Evolutionary conservation across 78 protist genomes (phyloP).

Genomic region (Corallochytrium limacisporum): DNA sequence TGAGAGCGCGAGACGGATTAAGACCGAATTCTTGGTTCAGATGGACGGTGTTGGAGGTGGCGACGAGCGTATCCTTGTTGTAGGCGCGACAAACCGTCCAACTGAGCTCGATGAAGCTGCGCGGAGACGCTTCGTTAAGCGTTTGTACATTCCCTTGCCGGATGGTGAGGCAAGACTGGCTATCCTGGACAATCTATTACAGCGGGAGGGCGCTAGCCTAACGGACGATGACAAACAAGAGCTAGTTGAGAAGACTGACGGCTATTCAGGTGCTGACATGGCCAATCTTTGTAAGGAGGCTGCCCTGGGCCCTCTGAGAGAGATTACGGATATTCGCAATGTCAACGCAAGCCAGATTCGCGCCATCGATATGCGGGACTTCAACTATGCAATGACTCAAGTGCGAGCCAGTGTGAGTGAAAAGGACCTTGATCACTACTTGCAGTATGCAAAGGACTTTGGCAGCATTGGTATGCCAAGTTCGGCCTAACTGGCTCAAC

Average conservation of each 20-base stretch:
- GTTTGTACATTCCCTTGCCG: constrained; percentile 63
- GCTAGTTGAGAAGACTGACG: neutral
- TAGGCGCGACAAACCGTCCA: constrained; percentile 31
- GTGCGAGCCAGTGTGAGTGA: neutral
- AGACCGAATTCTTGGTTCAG: constrained; percentile 82
- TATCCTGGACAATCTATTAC: constrained; percentile 17
- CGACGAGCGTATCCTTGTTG: constrained; percentile 30
- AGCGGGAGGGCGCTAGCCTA: neutral
- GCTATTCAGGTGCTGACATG: constrained; percentile 12
- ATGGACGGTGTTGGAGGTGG: constrained; percentile 49
- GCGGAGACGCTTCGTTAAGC: constrained; percentile 46
- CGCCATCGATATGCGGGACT: neutral
- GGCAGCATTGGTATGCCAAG: neutral
- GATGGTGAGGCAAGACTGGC: constrained; percentile 30
- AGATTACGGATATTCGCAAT: neutral
- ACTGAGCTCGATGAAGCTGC: constrained; percentile 81
- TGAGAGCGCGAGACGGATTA: constrained; percentile 59
- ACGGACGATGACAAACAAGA: neutral
- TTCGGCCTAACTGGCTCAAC: too few relatives aligned
- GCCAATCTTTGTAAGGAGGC: constrained; percentile 7
- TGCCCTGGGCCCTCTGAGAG: constrained; percentile 5
- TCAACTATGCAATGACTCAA: neutral
- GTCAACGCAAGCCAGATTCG: neutral
- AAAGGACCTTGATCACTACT: neutral
- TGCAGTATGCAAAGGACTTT: neutral